Conservation (phyloP, 306 rosid genomes). For the Pueraria montana region DNA sequence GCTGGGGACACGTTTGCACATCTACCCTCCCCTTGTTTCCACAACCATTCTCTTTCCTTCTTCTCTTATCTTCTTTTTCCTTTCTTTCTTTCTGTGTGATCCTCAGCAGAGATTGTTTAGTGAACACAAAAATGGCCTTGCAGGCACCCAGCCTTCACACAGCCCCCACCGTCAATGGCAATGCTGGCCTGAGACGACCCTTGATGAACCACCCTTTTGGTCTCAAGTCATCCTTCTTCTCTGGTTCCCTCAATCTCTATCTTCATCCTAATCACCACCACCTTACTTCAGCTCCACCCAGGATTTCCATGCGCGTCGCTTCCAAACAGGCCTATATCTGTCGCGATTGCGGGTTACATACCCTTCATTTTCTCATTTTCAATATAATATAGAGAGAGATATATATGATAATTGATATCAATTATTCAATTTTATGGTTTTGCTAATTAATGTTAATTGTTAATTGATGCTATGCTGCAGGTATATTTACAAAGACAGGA, state of each 20-base stretch:
- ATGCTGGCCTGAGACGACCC: constrained; percentile 37
- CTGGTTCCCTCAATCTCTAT: constrained; percentile 48
- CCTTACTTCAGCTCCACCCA: constrained; percentile 56
- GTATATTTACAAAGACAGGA: constrained; percentile 82
- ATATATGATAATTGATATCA: not conserved
- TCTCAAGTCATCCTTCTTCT: constrained; percentile 58
- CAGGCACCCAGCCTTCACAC: constrained; percentile 47
- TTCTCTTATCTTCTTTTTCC: constrained; percentile 23
- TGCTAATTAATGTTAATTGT: too few relatives aligned
- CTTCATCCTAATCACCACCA: constrained; percentile 46
- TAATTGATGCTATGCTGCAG: constrained; percentile 54
- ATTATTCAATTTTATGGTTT: not conserved
- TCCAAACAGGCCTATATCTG: constrained; percentile 90
- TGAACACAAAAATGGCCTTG: constrained; percentile 50
- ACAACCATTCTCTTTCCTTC: constrained; percentile 26
- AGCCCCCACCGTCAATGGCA: constrained; percentile 25
- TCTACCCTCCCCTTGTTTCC: not conserved
- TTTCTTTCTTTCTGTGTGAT: not conserved
- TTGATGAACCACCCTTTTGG: constrained; percentile 46
- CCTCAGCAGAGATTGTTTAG: too few relatives aligned
- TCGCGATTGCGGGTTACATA: constrained; percentile 96
- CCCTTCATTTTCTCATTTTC: not conserved
- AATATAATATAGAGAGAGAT: too few relatives aligned
- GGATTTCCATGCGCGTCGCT: constrained; percentile 84
- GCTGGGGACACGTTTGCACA: not conserved